These are phyloP conservation scores for Athelia psychrophila DNA, from an alignment of 1,284 basidiomycete genomes.

Conservation along the genomic window DNA sequence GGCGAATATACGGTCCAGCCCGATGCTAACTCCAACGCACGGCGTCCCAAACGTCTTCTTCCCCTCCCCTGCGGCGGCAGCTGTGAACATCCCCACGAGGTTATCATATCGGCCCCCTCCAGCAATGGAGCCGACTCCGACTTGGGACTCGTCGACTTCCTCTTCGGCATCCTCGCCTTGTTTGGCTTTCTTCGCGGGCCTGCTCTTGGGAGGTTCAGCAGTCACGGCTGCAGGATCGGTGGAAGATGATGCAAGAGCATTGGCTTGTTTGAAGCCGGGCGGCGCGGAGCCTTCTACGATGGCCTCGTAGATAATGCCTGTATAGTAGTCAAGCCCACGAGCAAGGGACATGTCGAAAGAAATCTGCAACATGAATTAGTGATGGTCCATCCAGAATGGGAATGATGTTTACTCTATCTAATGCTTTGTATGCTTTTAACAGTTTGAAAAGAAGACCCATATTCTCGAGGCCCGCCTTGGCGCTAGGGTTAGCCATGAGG, in stretches of 20 bases:
- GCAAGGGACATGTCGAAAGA: constrained; percentile 97
- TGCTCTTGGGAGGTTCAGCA: constrained; percentile 44
- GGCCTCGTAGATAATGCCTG: constrained; percentile 98
- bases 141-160: constrained; percentile 88
- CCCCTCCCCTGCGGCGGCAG: constrained; percentile 71
- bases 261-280: constrained; percentile 64
- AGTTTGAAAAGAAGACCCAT: constrained; percentile 88
- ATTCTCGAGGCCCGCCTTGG: constrained; percentile 86
- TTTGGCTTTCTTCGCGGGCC: constrained; percentile 49
- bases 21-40: constrained; percentile 93
- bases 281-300: constrained; percentile 92
- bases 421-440: constrained; percentile 78
- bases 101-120: constrained; percentile 97
- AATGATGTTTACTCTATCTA: constrained; percentile 71
- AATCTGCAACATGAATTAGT: constrained; percentile 46
- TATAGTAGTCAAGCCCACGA: constrained; percentile 97
- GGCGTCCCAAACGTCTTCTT: constrained; percentile 74
- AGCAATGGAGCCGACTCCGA: constrained; percentile 97
- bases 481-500: constrained; percentile 71
- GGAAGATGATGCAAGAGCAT: constrained; percentile 44
- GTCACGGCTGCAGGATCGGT: constrained; percentile 25
- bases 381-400: constrained; percentile 9
- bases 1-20: constrained; percentile 95
- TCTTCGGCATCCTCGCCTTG: constrained; percentile 64
- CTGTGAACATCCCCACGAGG: constrained; percentile 92